phyloP scores from a whole-genome alignment of 768 basidiomycete genomes.

The Mycena venus region DNA sequence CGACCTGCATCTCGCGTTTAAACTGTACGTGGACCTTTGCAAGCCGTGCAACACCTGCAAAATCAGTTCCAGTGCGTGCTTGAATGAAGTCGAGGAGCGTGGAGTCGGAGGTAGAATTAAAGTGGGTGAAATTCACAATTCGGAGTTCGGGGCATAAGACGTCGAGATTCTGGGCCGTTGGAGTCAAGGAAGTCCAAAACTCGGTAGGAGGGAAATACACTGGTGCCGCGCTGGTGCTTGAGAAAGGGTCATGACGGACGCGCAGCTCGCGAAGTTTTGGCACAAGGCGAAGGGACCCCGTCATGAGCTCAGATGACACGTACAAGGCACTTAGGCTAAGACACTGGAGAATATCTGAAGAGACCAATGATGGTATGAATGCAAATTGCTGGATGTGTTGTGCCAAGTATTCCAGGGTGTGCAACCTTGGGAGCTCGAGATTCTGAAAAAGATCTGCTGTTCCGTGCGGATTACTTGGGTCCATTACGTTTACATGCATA shows the following conservation, averaged over 20 bases:
- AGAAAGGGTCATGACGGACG: neutral
- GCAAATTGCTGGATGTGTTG: neutral
- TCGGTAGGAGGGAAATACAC: neutral
- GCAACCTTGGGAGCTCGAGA: neutral
- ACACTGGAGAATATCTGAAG: neutral
- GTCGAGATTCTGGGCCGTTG: neutral
- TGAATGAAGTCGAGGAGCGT: neutral
- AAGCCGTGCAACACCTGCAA: neutral
- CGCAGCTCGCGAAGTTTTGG: neutral
- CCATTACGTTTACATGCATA: no score
- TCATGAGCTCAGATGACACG: neutral
- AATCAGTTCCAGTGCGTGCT: neutral
- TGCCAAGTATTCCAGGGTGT: neutral
- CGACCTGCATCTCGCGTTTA: neutral
- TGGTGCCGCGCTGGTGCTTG: neutral
- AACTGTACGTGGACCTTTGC: neutral
- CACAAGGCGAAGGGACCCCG: neutral
- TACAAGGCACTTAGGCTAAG: neutral
- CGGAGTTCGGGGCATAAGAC: neutral
- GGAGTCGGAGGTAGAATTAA: neutral
- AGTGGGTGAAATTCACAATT: neutral
- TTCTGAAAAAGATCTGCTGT: neutral
- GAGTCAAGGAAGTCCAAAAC: neutral
- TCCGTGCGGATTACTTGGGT: no score
- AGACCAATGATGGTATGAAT: neutral